Base-by-base conservation (phyloP, 805 yeast species). In the Saturnispora sekii region DNA sequence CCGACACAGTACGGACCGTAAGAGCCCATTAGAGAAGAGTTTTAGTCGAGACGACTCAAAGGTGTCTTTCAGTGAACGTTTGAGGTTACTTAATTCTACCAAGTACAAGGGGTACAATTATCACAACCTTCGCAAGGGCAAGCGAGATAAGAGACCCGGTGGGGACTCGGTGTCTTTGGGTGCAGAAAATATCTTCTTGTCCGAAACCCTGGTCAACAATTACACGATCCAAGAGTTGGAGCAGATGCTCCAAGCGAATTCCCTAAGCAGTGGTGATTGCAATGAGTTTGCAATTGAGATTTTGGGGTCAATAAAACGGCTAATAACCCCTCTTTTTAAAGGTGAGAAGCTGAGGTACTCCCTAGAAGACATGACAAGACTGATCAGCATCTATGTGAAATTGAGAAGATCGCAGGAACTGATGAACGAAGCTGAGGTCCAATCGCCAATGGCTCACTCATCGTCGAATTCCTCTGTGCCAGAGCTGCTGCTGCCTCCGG, bases 341-440 rank as follows among this genome's bases (percentile, higher is more conserved):
- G 71, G 75, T n/a, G 75, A 70, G 29, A 61, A 64, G 4, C 51
- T 76, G 33, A 63, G 71, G 15, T 69, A 72, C 0, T 78, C 82
- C 0, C 69, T 78, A 3, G 84, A 79, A 50, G 81, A 78, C 53
- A 59, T 74, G 17, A 77, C 76, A 52, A 69, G 67, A 38, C 59
- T 76, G 43, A 71, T 77, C 1, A 58, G 59, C 17, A 43, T 65
- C 9, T 64, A 64, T 48, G 43, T 63, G n/a, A 51, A 56, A 18
- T 48, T 65, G 8, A 49, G 64, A 43, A 18, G 50, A 31, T 29
- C 52, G 37, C 47, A 42, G 38, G 50, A 44, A 21, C 21, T 33
- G 5, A n/a, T n/a, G 9, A 30, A n/a, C 17, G 41, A 35, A 34
- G 21, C 16, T 5, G n/a, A n/a, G 6, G 32, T n/a, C n/a, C 30